Conservation (phyloP, 768 basidiomycete species). For the Amanita fuliginea region DNA sequence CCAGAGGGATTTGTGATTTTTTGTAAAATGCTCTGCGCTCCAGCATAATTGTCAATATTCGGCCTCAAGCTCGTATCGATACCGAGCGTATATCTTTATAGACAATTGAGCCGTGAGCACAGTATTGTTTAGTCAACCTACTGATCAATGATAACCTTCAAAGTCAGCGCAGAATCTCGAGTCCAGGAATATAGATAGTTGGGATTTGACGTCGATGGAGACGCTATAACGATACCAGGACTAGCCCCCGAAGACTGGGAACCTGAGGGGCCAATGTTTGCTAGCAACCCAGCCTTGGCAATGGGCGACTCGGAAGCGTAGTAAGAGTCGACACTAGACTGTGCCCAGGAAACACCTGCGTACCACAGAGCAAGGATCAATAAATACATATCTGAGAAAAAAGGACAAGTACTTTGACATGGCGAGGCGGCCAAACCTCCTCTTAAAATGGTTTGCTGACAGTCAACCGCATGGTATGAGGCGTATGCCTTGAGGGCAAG, state of each 20-base stretch:
- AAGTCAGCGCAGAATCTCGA: slow-evolving; percentile 55
- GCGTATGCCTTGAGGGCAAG: too few relatives aligned
- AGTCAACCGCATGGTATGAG: too few relatives aligned
- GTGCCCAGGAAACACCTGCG: slow-evolving; percentile 1
- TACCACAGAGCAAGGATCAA: neutral
- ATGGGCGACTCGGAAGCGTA: slow-evolving; percentile 9
- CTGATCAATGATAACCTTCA: slow-evolving; percentile 34
- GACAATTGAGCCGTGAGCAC: neutral
- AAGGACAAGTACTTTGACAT: too few relatives aligned
- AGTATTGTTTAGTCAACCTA: slow-evolving; percentile 15
- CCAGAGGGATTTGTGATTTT: slow-evolving; percentile 61
- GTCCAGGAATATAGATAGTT: slow-evolving; percentile 60
- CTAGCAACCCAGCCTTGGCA: slow-evolving; percentile 35
- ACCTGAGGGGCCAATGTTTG: slow-evolving; percentile 47
- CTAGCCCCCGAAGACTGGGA: slow-evolving; percentile 34
- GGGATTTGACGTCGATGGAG: slow-evolving; percentile 33
- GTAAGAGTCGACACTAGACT: slow-evolving; percentile 2
- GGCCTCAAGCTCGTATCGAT: slow-evolving; percentile 34
- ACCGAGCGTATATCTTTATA: slow-evolving; percentile 28
- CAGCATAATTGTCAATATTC: slow-evolving; percentile 44
- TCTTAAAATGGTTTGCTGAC: too few relatives aligned
- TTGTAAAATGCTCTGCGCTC: slow-evolving; percentile 41
- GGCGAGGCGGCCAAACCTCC: too few relatives aligned
- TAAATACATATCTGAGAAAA: neutral
- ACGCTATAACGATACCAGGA: slow-evolving; percentile 37